Evolutionary conservation across 305 asterid genomes (phyloP).

Genomic region (Fraxinus xanthoxyloides): DNA sequence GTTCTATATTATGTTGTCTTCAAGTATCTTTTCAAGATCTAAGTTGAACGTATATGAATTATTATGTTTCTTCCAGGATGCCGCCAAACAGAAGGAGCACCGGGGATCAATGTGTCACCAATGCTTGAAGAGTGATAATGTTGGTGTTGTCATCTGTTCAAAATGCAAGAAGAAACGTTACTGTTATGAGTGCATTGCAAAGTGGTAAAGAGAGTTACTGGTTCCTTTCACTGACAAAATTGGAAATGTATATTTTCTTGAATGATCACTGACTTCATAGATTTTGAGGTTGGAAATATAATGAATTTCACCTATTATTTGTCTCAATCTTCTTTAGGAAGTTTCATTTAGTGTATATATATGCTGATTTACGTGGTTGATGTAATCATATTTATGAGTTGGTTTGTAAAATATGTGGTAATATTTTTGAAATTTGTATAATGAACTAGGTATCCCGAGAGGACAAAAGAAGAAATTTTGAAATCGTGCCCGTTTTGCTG

Average conservation of each 20-base stretch:
- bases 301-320: background rate
- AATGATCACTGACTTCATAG: background rate
- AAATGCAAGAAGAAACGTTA: slow-evolving; percentile 64
- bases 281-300: slow-evolving; percentile 11
- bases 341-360: slow-evolving; percentile 10
- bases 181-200: slow-evolving; percentile 64
- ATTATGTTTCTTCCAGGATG: slow-evolving; percentile 38
- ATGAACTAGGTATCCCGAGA: slow-evolving; percentile 63
- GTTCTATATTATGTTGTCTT: background rate
- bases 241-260: background rate
- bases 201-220: slow-evolving; percentile 48
- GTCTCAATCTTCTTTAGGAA: slow-evolving; percentile 11
- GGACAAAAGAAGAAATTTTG: slow-evolving; percentile 48
- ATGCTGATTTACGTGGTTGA: slow-evolving; percentile 2
- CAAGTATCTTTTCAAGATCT: slow-evolving; percentile 2
- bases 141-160: slow-evolving; percentile 44
- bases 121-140: slow-evolving; percentile 45
- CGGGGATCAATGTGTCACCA: slow-evolving; percentile 56
- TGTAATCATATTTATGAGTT: slow-evolving; percentile 5
- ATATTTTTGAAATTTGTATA: slow-evolving; percentile 16
- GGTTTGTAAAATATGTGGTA: slow-evolving; percentile 7
- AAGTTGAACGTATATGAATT: slow-evolving; percentile 10
- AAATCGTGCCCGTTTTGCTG: slow-evolving; percentile 64
- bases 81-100: slow-evolving; percentile 29
- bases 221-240: slow-evolving; percentile 15